Conservation (phyloP, 2,329 filamentous ascomycete genomes). For the Diaporthe longicolla region DNA sequence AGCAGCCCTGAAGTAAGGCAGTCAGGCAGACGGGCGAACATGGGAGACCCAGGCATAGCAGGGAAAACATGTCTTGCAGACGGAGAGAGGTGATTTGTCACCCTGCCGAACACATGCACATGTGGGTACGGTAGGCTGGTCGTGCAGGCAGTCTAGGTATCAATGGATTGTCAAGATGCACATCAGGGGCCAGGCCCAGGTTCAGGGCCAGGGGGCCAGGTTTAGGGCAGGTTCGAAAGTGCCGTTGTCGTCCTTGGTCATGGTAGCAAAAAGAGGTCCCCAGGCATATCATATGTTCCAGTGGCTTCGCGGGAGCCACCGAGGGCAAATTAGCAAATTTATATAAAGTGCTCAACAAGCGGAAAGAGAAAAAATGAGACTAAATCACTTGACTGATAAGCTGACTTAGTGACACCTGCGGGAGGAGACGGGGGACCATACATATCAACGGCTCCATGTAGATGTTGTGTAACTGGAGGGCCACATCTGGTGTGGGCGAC, state of each 20-base stretch:
- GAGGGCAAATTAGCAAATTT: not conserved
- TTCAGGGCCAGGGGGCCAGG: too few relatives aligned
- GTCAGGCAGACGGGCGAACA: not conserved
- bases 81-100: constrained; percentile 9
- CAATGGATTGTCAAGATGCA: not conserved
- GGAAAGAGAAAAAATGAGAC: not conserved
- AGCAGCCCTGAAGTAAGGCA: not conserved
- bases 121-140: not conserved
- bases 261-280: too few relatives aligned
- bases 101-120: not conserved
- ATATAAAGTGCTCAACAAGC: not conserved
- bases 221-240: not conserved
- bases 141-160: not conserved
- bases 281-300: too few relatives aligned
- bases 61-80: constrained; percentile 22
- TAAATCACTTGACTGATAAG: constrained; percentile 35
- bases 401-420: constrained; percentile 30
- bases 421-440: constrained; percentile 17
- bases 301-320: not conserved
- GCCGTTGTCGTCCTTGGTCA: not conserved
- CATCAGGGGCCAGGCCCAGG: not conserved
- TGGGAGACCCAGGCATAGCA: not conserved
- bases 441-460: constrained; percentile 5
- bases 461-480: constrained; percentile 13
- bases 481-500: not conserved